Evolutionary conservation across 2,329 filamentous ascomycete genomes (phyloP).

Genomic region (Pyrenophora graminea): DNA sequence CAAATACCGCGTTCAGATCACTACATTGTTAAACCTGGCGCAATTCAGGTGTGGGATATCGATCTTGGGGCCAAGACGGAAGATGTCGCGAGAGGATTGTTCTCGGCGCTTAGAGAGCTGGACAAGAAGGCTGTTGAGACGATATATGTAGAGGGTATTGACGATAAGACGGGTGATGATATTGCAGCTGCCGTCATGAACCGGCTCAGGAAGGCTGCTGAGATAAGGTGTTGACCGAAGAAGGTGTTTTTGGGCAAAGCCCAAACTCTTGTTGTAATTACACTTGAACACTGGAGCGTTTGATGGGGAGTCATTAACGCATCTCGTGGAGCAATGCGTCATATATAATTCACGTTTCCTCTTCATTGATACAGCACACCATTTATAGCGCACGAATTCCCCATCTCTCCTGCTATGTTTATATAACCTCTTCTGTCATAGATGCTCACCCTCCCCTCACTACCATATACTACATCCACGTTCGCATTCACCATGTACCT

Average conservation of each 20-base stretch:
- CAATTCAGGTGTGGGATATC: conserved; percentile 64
- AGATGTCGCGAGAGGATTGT: conserved; percentile 82
- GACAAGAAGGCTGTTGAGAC: conserved; percentile 78
- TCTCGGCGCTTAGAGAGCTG: conserved; percentile 82
- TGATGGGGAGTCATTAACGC: too few species aligned
- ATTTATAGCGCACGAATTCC: too few species aligned
- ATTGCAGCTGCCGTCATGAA: conserved; percentile 73
- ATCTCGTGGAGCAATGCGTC: too few species aligned
- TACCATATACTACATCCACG: too few species aligned
- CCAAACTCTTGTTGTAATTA: too few species aligned
- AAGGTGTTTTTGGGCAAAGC: not conserved
- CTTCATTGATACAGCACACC: too few species aligned
- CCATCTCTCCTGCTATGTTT: too few species aligned
- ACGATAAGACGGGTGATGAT: conserved; percentile 69
- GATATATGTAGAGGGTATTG: conserved; percentile 89
- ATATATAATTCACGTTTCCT: too few species aligned
- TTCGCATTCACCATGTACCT: too few species aligned
- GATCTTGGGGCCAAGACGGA: conserved; percentile 71
- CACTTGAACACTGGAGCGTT: too few species aligned
- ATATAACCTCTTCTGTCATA: too few species aligned
- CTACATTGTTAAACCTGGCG: conserved; percentile 13
- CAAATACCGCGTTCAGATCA: conserved; percentile 37
- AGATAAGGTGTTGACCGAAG: conserved; percentile 22
- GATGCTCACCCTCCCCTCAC: too few species aligned
- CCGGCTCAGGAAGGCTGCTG: conserved; percentile 54